phyloP scores from a whole-genome alignment of 108 stramenopile species.

The Poteriospumella lacustris region DNA sequence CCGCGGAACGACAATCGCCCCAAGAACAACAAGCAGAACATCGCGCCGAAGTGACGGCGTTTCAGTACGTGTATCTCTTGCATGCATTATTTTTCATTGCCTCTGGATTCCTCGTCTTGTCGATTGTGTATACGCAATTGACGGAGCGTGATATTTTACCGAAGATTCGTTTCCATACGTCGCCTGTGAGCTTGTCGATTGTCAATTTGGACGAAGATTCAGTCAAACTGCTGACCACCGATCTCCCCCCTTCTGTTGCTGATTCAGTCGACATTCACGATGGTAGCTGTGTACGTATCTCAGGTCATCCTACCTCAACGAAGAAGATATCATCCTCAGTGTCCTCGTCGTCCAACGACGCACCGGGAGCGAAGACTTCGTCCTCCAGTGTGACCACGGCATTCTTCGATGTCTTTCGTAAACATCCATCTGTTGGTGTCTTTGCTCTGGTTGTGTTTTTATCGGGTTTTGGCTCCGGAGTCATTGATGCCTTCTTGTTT shows the following conservation, averaged over 20 bases:
- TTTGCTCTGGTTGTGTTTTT: not conserved
- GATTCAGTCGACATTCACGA: not conserved
- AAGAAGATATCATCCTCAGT: no score
- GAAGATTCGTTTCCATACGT: no score
- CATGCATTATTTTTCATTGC: not conserved
- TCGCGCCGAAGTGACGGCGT: no score
- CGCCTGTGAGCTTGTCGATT: no score
- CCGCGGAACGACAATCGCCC: not conserved
- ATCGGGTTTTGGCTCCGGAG: not conserved
- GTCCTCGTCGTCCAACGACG: not conserved
- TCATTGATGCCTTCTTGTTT: conserved; percentile 5
- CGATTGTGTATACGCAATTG: not conserved
- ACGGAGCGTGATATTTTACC: no score
- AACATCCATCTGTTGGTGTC: not conserved
- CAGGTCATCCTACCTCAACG: no score
- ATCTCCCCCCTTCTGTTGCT: not conserved
- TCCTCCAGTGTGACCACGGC: not conserved
- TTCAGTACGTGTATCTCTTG: not conserved
- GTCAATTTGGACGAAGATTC: no score
- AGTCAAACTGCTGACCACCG: not conserved
- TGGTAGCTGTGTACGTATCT: no score
- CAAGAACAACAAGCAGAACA: not conserved
- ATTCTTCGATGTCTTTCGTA: not conserved
- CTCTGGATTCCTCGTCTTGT: not conserved
- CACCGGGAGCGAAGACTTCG: not conserved